Percentiles rank a stretch among this genome's conserved stretches.
Evolutionary conservation across 2,329 filamentous ascomycete genomes (phyloP).

Genomic region (Cladophialophora exuberans): DNA sequence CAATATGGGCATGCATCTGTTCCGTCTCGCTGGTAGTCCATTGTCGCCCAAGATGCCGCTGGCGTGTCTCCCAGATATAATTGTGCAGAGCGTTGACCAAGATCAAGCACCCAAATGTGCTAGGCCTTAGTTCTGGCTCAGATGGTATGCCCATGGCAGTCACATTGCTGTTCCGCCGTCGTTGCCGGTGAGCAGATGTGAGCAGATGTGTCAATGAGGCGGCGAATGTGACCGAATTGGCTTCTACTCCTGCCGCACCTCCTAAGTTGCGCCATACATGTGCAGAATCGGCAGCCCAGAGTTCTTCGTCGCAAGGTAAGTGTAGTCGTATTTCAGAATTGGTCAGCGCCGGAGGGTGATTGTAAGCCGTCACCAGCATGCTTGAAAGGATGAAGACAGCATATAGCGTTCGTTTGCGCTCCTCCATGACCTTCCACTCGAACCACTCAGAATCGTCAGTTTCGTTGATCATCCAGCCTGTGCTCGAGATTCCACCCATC

Average conservation of each 20-base stretch:
- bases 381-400: conserved; percentile 90
- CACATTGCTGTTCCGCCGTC: conserved; percentile 37
- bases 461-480: conserved; percentile 43
- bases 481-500: conserved; percentile 50
- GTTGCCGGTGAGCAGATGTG: conserved; percentile 70
- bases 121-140: conserved; percentile 72
- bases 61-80: conserved; percentile 96
- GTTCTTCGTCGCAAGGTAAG: conserved; percentile 88
- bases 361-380: conserved; percentile 87
- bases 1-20: conserved; percentile 93
- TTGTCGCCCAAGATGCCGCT: conserved; percentile 81
- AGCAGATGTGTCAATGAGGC: conserved; percentile 79
- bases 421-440: conserved; percentile 84
- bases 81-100: conserved; percentile 95
- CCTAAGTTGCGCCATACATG: conserved; percentile 79
- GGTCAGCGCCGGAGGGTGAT: conserved; percentile 85
- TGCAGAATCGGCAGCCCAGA: conserved; percentile 83
- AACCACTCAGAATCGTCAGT: conserved; percentile 76
- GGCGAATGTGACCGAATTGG: conserved; percentile 77
- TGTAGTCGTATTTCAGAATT: conserved; percentile 92
- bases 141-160: conserved; percentile 40
- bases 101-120: conserved; percentile 88
- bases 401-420: conserved; percentile 90
- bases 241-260: conserved; percentile 68
- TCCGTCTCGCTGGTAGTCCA: conserved; percentile 94